Percentiles rank a stretch among this genome's conserved stretches.
These are phyloP conservation scores for Vaccinium macrocarpon DNA, from an alignment of 148 eudicot genomes.

Conservation along the genomic window DNA sequence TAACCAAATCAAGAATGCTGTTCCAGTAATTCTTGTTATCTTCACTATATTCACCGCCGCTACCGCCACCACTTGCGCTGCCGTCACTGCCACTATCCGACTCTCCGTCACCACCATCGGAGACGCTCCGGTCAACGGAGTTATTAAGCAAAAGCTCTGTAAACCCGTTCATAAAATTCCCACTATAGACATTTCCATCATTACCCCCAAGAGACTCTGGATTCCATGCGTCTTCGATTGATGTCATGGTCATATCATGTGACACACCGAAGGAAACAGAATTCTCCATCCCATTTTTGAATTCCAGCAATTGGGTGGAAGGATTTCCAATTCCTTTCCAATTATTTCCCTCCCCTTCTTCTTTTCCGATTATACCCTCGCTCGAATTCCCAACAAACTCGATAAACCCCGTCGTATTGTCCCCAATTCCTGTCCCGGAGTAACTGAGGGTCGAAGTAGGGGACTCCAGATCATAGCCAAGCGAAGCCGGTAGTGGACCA, in stretches of 20 bases:
- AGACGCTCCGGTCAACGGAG: not conserved
- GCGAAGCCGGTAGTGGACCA: constrained; percentile 3
- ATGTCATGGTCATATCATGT: constrained; percentile 22
- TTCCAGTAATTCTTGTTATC: constrained; percentile 90
- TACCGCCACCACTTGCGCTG: constrained; percentile 24
- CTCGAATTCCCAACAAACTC: constrained; percentile 50
- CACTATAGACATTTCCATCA: constrained; percentile 9
- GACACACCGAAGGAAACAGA: constrained; percentile 26
- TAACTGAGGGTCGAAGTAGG: constrained; percentile 78
- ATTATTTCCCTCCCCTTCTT: constrained; percentile 37
- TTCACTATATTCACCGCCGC: constrained; percentile 36
- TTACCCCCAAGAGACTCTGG: constrained; percentile 16
- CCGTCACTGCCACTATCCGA: constrained; percentile 22
- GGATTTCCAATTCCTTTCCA: constrained; percentile 22
- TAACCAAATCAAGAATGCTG: constrained; percentile 73
- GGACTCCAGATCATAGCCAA: constrained; percentile 40
- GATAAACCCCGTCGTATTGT: constrained; percentile 31
- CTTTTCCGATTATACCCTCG: constrained; percentile 34
- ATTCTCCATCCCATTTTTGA: constrained; percentile 28
- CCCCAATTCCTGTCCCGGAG: constrained; percentile 27
- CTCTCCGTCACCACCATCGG: constrained; percentile 18
- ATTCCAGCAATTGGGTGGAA: constrained; percentile 18
- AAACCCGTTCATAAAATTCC: constrained; percentile 57
- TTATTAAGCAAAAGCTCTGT: constrained; percentile 67
- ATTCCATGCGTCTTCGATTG: constrained; percentile 28